These are phyloP conservation scores for Ammopiptanthus mongolicus DNA, from an alignment of 306 rosid genomes.

Conservation along the genomic window DNA sequence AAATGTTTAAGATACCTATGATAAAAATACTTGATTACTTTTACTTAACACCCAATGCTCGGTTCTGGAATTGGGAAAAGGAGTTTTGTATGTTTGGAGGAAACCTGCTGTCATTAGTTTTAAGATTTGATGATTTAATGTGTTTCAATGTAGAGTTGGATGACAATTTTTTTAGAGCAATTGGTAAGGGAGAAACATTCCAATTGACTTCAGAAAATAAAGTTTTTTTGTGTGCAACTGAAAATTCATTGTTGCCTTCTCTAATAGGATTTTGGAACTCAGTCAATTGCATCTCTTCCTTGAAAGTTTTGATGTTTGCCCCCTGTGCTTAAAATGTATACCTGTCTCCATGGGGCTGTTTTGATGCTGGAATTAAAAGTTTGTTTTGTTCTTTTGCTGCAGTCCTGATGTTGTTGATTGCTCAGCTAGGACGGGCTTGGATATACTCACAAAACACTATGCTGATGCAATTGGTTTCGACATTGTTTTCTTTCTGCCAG, in stretches of 20 bases:
- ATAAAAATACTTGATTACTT: background rate
- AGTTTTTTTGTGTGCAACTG: background rate
- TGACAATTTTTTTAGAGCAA: background rate
- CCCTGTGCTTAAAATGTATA: background rate
- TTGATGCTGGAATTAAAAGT: slow-evolving; percentile 15
- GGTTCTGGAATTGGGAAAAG: background rate
- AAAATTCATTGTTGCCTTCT: background rate
- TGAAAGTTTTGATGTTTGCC: background rate
- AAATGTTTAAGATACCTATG: background rate
- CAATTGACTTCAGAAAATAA: background rate
- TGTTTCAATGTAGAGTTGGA: background rate
- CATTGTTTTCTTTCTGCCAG: slow-evolving; percentile 91
- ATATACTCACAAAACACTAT: slow-evolving; percentile 81
- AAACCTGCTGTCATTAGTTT: background rate
- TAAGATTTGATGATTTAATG: no score
- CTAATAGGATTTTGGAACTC: background rate
- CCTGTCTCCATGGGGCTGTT: background rate
- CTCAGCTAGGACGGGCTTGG: slow-evolving; percentile 98
- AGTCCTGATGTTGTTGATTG: slow-evolving; percentile 94
- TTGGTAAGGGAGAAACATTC: background rate
- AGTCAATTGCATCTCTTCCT: background rate
- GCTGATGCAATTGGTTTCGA: slow-evolving; percentile 93
- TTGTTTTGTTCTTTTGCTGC: slow-evolving; percentile 42
- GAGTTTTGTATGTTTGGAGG: background rate
- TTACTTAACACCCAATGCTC: background rate